Base-by-base conservation (phyloP, 1,139 yeast genomes). In the Dujonia santamariae region DNA sequence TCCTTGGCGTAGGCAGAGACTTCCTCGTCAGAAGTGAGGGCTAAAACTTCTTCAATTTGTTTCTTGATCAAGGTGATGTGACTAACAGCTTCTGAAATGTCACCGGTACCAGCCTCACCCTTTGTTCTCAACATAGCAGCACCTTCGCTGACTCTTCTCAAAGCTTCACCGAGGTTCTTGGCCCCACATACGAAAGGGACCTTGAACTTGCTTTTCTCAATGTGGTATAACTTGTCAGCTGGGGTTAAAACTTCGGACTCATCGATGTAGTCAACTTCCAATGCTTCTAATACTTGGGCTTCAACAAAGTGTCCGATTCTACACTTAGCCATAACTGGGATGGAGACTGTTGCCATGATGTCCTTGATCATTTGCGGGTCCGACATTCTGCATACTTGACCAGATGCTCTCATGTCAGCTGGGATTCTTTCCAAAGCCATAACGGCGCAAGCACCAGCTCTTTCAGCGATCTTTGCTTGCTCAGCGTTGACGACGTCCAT, bases 91-190 rank as follows among this genome's bases (percentile, higher is more conserved):
- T 85, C 92, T 21, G 86, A 78, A 36, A 85, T 81, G 56, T 85
- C 95, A 34, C 95, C 95, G 29, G 95, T 85, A 31, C 95, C 95
- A 16, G 95, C 94, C 58, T 84, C 95, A 45, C 95, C 95, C 61
- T 85, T 85, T 44, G 94, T 81, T 57, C 95, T 75, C 53, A 85
- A 76, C 92, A 85, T 84, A 30, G 92, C 90, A 28, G 95, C 94
- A 46, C 95, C 95, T 60, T 85, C 95, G 46, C 72, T 64, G 50
- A 85, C 72, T 56, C 95, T 75, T 59, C 95, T 77, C 48, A 85
- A 70, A 3, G 95, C 94, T 58, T 85, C 95, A 32, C 95, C 95
- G 43, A 85, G 71, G 61, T 85, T 78, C 55, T 80, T 80, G 39
- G 94, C 88, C 26, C 95, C 95, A 58, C 95, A 85, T 14, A 85